Percentiles rank a stretch among this genome's conserved stretches.
Conservation (phyloP, 371 early-diverging fungal species). For the Lichtheimia hyalospora region DNA sequence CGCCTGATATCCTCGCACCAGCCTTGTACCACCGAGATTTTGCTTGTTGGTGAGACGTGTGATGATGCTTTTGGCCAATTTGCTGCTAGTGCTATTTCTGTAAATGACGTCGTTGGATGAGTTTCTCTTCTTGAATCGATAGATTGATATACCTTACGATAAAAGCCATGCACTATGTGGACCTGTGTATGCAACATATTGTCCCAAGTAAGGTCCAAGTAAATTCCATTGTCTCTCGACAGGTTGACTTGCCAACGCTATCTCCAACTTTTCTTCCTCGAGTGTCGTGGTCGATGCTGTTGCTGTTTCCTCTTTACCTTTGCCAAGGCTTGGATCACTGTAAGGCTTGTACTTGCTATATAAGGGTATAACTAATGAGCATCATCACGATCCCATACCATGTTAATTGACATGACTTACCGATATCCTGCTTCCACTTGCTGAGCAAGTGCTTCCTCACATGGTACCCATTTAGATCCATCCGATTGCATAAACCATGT, state of each 20-base stretch:
- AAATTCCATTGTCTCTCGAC: constrained; percentile 66
- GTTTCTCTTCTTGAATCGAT: not conserved
- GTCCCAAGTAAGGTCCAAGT: constrained; percentile 76
- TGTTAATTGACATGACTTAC: constrained; percentile 31
- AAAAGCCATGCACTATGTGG: constrained; percentile 65
- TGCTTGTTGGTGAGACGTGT: constrained; percentile 63
- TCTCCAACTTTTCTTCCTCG: constrained; percentile 38
- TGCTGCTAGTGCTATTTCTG: constrained; percentile 52
- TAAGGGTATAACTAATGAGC: not conserved
- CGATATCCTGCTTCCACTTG: constrained; percentile 84
- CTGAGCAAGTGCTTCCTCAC: constrained; percentile 74
- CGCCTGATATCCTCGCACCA: constrained; percentile 77
- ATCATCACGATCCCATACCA: not conserved
- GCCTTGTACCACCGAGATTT: constrained; percentile 66
- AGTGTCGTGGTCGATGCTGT: constrained; percentile 18
- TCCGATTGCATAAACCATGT: constrained; percentile 79
- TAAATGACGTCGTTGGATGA: not conserved
- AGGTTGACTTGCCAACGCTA: constrained; percentile 28
- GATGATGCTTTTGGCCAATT: constrained; percentile 73
- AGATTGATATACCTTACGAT: constrained; percentile 41
- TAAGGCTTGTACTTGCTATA: constrained; percentile 28
- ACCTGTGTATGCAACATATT: constrained; percentile 72
- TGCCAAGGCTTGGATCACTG: not conserved
- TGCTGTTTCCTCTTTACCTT: constrained; percentile 41
- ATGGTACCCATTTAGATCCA: constrained; percentile 68